Base-by-base conservation (phyloP, 2,329 filamentous ascomycete genomes). In the Elsinoe australis region DNA sequence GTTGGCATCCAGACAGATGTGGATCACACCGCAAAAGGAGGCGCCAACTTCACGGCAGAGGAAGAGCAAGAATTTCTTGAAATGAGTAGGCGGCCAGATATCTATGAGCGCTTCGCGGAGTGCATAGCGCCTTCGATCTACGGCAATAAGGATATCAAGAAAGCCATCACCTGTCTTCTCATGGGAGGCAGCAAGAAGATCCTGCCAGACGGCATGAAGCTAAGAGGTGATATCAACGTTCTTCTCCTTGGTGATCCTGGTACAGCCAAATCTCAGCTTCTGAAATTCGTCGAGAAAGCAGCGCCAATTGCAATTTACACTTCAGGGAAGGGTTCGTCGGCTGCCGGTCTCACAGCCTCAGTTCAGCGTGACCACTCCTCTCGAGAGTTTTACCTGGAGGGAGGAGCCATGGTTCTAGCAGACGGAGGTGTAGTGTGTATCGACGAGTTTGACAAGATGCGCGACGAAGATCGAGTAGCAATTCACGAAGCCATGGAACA, bases 401-500 rank as follows among this genome's bases (percentile, higher is more conserved):
- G 92, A 38, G 92, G 92, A 67, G 92, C 92, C 24, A 96, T 98
- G 92, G 92, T 98, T 3, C 79, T 98, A 14, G 92, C 92, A 3
- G 92, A 98, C 56, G 89, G 89, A 2, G 92, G 92, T 58, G 90
- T 96, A 1, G 92, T 96, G 7, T 96, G 92, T 67, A 98, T 98
- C 58, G 92, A 98, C 62, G 92, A 98, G 68, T 98, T 98, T 62
- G 92, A 98, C 71, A 98, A 98, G 74, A 98, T 98, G 92, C 79
- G 92, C 53, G 92, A 98, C 63, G 92, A 98, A 66, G 92, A 98
- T 59, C 79, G 92, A 58, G 92, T 96, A 5, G 92, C 92, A 1
- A 98, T 98, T 56, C 92, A 98, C 74, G 92, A 98, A 76, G 92
- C 92, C 51, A 98, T 98, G 92, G 92, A 98, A 65, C 92, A 98